Conservation (phyloP, 768 basidiomycete genomes). For the Mycena vulgaris region DNA sequence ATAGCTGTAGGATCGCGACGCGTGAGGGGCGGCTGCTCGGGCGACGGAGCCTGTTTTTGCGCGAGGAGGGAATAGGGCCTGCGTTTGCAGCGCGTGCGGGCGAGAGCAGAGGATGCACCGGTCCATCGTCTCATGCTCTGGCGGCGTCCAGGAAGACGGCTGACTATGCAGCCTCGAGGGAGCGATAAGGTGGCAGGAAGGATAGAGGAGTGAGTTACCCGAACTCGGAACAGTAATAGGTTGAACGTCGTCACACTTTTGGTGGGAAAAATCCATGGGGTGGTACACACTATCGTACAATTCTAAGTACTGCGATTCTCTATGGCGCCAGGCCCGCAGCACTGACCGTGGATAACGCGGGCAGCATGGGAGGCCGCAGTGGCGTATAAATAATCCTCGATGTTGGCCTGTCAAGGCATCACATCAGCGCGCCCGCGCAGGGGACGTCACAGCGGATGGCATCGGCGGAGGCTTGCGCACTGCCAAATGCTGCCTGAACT, state of each 20-base stretch:
- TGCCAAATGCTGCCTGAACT: conserved; percentile 57
- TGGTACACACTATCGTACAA: background rate
- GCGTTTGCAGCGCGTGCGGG: conserved; percentile 35
- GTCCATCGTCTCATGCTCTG: conserved; percentile 37
- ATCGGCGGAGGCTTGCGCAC: conserved; percentile 47
- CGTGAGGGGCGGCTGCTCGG: conserved; percentile 21
- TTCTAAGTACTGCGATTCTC: background rate
- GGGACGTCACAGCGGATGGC: conserved; percentile 51
- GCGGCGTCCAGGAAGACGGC: background rate
- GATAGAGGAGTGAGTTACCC: background rate
- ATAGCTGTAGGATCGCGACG: conserved; percentile 78
- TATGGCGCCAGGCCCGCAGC: background rate
- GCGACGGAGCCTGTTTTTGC: conserved; percentile 12
- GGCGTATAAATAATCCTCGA: background rate
- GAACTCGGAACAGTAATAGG: background rate
- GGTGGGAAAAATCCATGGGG: conserved; percentile 3
- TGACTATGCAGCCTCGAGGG: background rate
- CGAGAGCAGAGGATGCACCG: conserved; percentile 19
- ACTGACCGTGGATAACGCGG: background rate
- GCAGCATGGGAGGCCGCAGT: too few relatives aligned
- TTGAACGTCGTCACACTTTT: background rate
- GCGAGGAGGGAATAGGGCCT: conserved; percentile 30
- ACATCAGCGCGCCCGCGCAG: conserved; percentile 46
- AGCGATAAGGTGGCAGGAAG: conserved; percentile 19
- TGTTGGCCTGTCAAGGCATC: background rate